Base-by-base conservation (phyloP, 108 stramenopile genomes). In the Aureococcus anophagefferens region DNA sequence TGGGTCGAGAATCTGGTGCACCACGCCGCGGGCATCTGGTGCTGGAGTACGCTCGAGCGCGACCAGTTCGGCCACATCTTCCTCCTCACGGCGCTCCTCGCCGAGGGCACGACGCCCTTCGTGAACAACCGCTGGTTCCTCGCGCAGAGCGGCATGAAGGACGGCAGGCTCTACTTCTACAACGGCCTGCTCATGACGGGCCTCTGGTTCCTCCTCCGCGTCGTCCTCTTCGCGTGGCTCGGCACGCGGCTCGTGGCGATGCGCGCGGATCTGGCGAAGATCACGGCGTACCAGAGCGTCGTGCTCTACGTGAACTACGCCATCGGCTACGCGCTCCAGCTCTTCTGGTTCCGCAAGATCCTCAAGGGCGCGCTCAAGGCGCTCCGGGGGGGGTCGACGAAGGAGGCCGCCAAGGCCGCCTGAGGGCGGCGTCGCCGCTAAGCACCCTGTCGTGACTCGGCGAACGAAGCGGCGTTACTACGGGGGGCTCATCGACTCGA, bases 1-100 rank as follows among this genome's bases (percentile, higher is more conserved):
- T 69, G 69, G 69, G 69, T 69, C 32, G 69, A 69, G 33, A 69
- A 69, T n/a, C 69, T 69, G 30, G 21, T 69, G 30, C 69, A 69
- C 46, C 69, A 69, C 29, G 28, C 51, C 21, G 46, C n/a, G 45
- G 51, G 46, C 28, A 15, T 69, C 16, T n/a, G 30, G 9, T 51
- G 45, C 33, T 69, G 69, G 69, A 46, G 69, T 21, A 51, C 51
- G 45, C 51, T 69, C 29, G 17, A 51, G 29, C 30, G 30, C 16
- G 30, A 25, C 18, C 30, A 69, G n/a, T 51, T 30, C 17, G 69
- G 69, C 31, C 30, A 32, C 31, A 51, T 51, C 46, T 59, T 69
- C 46, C 30, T 46, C 17, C 30, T 30, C 28, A 32, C 51, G 15
- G 69, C 46, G 30, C 69, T 51, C 29, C 46, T 69, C 51, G 46